A percentile compares a stretch with the other conserved stretches of the same genome.
Conservation (phyloP, 169 alveolate species). For the Perkinsus olseni region DNA sequence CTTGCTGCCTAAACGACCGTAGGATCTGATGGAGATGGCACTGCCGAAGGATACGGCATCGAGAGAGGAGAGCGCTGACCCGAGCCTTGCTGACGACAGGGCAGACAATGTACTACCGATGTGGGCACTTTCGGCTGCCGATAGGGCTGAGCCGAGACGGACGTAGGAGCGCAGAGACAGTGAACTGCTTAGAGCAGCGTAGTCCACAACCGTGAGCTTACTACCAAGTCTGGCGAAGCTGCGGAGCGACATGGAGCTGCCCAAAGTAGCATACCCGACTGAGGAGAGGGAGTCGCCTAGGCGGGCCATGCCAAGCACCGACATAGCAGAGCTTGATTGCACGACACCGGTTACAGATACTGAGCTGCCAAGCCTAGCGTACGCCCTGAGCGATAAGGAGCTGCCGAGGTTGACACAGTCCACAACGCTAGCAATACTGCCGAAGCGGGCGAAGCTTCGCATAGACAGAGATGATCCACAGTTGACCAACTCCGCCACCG, state of each 20-base stretch:
- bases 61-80: background rate
- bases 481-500: background rate
- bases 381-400: background rate
- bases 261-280: background rate
- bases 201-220: background rate
- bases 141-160: background rate
- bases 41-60: background rate
- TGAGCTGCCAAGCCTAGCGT: background rate
- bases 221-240: background rate
- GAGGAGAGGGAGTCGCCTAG: background rate
- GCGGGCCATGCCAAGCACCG: background rate
- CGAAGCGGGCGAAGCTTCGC: slow-evolving; percentile 8
- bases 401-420: background rate
- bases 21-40: background rate
- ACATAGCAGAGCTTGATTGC: background rate
- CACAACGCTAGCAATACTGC: background rate
- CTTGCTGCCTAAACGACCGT: background rate
- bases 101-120: background rate
- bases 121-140: background rate
- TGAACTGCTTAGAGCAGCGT: background rate
- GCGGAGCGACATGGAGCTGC: background rate
- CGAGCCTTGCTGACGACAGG: background rate
- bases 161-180: background rate
- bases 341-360: background rate
- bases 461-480: background rate